Evolutionary conservation across 163 green algal genomes (phyloP), one percentile per base, ranked within the genome.

Genomic region (Scenedesmus sp.): DNA sequence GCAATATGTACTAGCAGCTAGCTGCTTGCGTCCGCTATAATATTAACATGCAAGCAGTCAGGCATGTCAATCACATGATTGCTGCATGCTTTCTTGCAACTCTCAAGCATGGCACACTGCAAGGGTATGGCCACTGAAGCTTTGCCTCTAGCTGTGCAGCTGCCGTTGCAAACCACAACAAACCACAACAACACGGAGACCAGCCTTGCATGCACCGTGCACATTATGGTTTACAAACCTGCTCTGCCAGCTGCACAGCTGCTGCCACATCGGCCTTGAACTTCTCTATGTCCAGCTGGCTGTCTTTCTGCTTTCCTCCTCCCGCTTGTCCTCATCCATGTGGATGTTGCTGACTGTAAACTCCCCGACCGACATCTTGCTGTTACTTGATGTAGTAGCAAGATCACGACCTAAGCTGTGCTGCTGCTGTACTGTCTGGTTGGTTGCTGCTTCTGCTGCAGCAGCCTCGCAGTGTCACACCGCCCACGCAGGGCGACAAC

Each of bases 281-380:
- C 80, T 96, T 97, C 30, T 83, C 85, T 37, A 96, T 93, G 86
- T 97, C 95, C 0, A 96, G 88, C 0, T 73, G 92, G 72, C 89
- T 86, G 10, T 90, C 83, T 6, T 81, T 90, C 51, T 96, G 95
- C 44, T 92, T 93, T 96, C 94, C 83, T 94, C 90, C 18, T 95
- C 93, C 33, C 91, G 81, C 88, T 93, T 93, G 61, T 97, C 95
- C 89, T 96, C 92, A 26, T 95, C 93, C 72, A 94, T 91, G 10
- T 86, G 59, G 30, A 96, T 96, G 83, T 95, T 96, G 22, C 76
- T 87, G 1, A 93, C 94, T 13, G 94, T 96, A 81, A 96, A 96
- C 76, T 88, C 83, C 37, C 83, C 83, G 22, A 88, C 83, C 49
- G 83, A 88, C 83, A 88, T 88, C 46, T 30, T 88, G 68, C 65